These are phyloP conservation scores for Aspergillus sp. DNA, from an alignment of 2,329 filamentous ascomycete genomes.

Conservation along the genomic window DNA sequence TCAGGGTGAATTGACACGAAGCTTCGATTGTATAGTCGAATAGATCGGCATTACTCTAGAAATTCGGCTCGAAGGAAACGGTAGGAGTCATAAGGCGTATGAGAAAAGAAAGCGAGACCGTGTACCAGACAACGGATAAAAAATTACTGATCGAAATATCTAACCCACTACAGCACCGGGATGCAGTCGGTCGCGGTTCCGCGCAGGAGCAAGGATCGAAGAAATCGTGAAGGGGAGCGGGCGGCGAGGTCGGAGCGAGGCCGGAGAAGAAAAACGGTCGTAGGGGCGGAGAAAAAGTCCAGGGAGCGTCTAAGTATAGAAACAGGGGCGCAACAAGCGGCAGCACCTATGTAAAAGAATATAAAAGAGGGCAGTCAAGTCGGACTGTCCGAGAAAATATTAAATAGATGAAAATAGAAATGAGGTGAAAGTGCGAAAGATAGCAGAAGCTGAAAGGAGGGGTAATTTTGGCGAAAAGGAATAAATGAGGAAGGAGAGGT, in stretches of 20 bases:
- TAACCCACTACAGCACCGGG: constrained; percentile 36
- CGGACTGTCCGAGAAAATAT: constrained; percentile 12
- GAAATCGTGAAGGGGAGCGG: constrained; percentile 1
- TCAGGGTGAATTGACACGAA: constrained; percentile 26
- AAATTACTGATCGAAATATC: constrained; percentile 16
- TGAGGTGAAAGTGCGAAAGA: constrained; percentile 12
- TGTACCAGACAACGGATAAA: constrained; percentile 30
- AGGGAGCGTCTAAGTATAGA: constrained; percentile 14
- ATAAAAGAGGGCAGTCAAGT: constrained; percentile 7
- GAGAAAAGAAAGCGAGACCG: constrained; percentile 13
- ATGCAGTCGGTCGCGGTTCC: constrained; percentile 16
- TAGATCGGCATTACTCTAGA: constrained; percentile 34
- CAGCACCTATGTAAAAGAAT: constrained; percentile 11
- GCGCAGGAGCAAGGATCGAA: constrained; percentile 12
- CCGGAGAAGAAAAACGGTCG: constrained; percentile 7
- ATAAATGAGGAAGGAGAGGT: constrained; percentile 7
- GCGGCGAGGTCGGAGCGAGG: constrained; percentile 12
- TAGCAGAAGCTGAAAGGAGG: constrained; percentile 22
- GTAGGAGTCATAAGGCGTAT: constrained; percentile 13
- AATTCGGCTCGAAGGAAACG: constrained; percentile 16
- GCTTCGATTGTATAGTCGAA: constrained; percentile 27
- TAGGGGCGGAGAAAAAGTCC: constrained; percentile 1
- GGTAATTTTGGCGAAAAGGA: constrained; percentile 17
- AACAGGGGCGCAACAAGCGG: constrained; percentile 9
- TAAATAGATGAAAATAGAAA: constrained; percentile 12